Evolutionary conservation across 2,329 filamentous ascomycete genomes (phyloP).

Genomic region (Aurifilum marmelostoma): DNA sequence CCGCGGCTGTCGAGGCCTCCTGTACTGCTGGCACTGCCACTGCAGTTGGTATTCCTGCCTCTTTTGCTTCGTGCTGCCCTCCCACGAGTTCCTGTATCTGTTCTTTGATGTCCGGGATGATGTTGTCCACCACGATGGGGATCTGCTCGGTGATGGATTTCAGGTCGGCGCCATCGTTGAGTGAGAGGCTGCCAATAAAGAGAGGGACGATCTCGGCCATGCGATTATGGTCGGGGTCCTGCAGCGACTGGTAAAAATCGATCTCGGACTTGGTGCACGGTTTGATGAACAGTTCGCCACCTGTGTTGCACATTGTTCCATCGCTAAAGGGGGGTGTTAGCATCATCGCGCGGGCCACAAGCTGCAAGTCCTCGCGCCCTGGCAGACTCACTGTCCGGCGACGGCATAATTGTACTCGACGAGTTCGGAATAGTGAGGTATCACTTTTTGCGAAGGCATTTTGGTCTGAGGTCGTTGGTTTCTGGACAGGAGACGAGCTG

Average conservation of each 20-base stretch:
- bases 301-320: conserved; percentile 82
- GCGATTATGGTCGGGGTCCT: conserved; percentile 65
- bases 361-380: background rate
- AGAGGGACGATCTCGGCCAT: conserved; percentile 82
- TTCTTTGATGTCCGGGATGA: conserved; percentile 46
- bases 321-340: conserved; percentile 60
- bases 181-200: conserved; percentile 77
- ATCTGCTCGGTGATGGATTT: conserved; percentile 54
- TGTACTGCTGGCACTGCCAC: conserved; percentile 11
- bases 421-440: conserved; percentile 64
- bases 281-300: conserved; percentile 89
- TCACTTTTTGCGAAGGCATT: conserved; percentile 36
- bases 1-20: conserved; percentile 3
- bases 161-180: conserved; percentile 60
- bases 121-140: conserved; percentile 47
- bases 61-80: conserved; percentile 11
- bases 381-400: conserved; percentile 74
- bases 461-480: conserved; percentile 30
- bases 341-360: conserved; percentile 22
- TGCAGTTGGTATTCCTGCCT: conserved; percentile 29
- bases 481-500: conserved; percentile 16
- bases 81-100: conserved; percentile 37
- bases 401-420: conserved; percentile 75
- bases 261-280: conserved; percentile 87
- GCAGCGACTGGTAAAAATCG: conserved; percentile 79